Evolutionary conservation across 176 grass and related monocot species (phyloP), one percentile per base, ranked within the genome.

Genomic region (Triticum aestivum): DNA sequence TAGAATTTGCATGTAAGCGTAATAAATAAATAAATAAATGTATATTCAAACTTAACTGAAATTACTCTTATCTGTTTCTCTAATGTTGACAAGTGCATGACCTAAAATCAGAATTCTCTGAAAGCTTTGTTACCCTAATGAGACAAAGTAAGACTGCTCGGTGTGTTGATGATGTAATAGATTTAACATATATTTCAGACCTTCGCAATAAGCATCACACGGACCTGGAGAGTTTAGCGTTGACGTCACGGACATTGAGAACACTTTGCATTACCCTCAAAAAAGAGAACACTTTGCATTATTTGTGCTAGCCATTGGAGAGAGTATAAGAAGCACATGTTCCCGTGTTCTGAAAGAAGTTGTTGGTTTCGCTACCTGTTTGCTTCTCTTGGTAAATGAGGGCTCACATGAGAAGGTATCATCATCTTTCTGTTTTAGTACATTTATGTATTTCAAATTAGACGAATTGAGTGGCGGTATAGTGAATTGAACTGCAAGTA

Each of bases 321-420:
- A 91, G 79, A 88, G 85, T 88, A 72, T 94, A 47, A 80, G 76
- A 87, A 86, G 75, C 58, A 85, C 84, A 61, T 86, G 84, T 77
- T 66, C 90, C 9, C 96, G 84, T 89, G 38, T 94, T 87, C 69
- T 94, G 6, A 92, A 65, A 58, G 84, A 88, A 82, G 65, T 79
- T 86, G 26, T 56, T 92, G 68, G 45, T 80, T 88, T 45, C 82
- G 75, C 84, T 86, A 59, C 80, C 30, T 86, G 64, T 44, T n/a
- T 83, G 77, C 52, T 90, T 29, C 92, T 98, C 30, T 78, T 92
- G 64, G 73, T 86, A 15, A 73, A 45, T 84, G 86, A 91, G 80
- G 86, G 79, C 1, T 76, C 94, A 18, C 87, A 91, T 88, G 91
- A 91, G 85, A 94, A 94, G 93, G 96, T 98, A 77, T 49, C 52